Base-by-base conservation (phyloP, 345 rosid genomes). In the Physaria fendleri region DNA sequence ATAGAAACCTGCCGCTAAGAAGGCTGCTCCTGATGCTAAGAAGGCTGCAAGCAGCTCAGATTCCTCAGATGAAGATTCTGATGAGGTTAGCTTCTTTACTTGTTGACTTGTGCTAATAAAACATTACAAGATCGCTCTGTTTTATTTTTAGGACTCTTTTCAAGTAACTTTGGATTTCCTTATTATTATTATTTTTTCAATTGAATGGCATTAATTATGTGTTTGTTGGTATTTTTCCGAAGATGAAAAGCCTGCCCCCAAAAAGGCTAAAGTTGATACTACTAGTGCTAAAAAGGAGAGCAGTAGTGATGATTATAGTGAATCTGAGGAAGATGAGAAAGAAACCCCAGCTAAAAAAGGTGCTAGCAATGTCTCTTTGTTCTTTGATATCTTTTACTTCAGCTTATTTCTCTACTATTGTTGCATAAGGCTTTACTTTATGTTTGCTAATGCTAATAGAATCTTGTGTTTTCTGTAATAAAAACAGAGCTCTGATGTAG, bases 401-500 rank as follows among this genome's bases (percentile, higher is more conserved):
- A 27, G 34, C 34, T 25, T 8, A 8, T 13, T 11, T 20, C 8
- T 5, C 21, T n/a, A 7, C 52, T n/a, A 1, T 27, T 25, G 8
- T n/a, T 27, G 7, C 20, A 20, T 5, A 17, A 6, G 9, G 29
- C 20, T 20, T 62, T n/a, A n/a, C n/a, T 20, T 5, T 5, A 6
- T 17, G 44, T 16, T 28, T 60, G 3, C 59, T 68, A 1, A 59
- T 41, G n/a, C n/a, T n/a, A 1, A 59, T 41, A 23, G 20, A 13
- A 12, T 14, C 4, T 25, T 3, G 5, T 6, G 9, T 5, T 4
- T 34, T 5, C 0, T 61, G 15, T 50, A 15, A 3, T 38, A 2
- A 56, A 14, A 45, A 13, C 78, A 81, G 90, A 72, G 28, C 23
- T 12, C 77, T 38, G 93, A 92, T 73, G 84, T 72, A 2, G 81